Conservation (phyloP, 805 yeast genomes). For the Wickerhamomyces mucosus region DNA sequence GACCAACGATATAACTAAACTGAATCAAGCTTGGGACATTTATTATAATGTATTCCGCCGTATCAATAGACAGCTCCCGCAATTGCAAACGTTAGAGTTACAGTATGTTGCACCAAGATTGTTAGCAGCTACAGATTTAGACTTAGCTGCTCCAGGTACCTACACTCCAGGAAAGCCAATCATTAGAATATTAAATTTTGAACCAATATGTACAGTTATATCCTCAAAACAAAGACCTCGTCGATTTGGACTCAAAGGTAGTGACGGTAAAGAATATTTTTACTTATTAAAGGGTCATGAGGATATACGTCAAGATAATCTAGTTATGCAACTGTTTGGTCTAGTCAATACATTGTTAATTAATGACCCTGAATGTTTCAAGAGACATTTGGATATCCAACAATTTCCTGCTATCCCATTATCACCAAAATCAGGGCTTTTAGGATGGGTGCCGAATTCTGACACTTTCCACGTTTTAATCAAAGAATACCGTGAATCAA, state of each 20-base stretch:
- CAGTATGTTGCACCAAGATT: conserved; percentile 92
- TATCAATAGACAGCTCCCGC: conserved; percentile 82
- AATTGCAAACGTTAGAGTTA: conserved; percentile 73
- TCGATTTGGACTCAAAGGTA: conserved; percentile 66
- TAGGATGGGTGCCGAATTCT: conserved; percentile 97
- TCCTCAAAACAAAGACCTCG: conserved; percentile 96
- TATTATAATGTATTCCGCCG: conserved; percentile 90
- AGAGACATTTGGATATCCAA: conserved; percentile 88
- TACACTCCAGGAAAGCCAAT: conserved; percentile 79
- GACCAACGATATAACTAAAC: conserved; percentile 75
- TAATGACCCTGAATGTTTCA: conserved; percentile 92
- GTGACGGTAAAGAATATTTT: conserved; percentile 85
- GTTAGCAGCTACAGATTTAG: conserved; percentile 66
- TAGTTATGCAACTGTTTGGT: conserved; percentile 97
- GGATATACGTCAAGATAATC: conserved; percentile 93
- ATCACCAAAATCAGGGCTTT: conserved; percentile 91
- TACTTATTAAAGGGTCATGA: conserved; percentile 90
- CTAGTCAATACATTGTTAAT: conserved; percentile 82
- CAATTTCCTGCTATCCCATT: conserved; percentile 89
- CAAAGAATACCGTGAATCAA: conserved; percentile 83
- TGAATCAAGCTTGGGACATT: conserved; percentile 97
- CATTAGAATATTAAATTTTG: conserved; percentile 63
- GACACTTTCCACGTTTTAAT: conserved; percentile 94
- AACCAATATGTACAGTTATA: conserved; percentile 76
- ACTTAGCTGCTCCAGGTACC: conserved; percentile 90